These are phyloP conservation scores for Suhomyces taliae DNA, from an alignment of 1,139 yeast species.

Conservation along the genomic window DNA sequence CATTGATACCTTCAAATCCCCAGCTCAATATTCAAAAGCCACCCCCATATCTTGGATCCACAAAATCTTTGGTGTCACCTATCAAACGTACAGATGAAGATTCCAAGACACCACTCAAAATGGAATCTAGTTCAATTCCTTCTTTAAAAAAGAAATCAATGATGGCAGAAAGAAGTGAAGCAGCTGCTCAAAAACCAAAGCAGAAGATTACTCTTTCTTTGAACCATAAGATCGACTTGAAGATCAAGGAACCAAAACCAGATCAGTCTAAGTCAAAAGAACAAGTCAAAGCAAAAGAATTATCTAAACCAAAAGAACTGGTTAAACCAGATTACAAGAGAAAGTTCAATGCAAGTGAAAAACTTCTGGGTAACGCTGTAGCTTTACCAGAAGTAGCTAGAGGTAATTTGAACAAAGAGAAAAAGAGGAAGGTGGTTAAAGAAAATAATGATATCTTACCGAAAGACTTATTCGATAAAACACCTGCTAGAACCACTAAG, in stretches of 20 bases:
- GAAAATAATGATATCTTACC: conserved; percentile 8
- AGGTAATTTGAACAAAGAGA: conserved; percentile 18
- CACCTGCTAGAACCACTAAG: conserved; percentile 3
- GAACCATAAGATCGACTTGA: conserved; percentile 24
- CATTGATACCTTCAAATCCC: conserved; percentile 30
- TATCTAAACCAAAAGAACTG: background rate
- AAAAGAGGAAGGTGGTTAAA: conserved; percentile 5
- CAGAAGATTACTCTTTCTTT: conserved; percentile 33
- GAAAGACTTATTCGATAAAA: conserved; percentile 2
- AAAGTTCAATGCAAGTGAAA: background rate
- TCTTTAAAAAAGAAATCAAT: conserved; percentile 31
- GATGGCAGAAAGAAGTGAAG: conserved; percentile 32
- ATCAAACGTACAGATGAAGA: conserved; percentile 16
- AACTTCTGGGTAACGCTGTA: conserved; percentile 28
- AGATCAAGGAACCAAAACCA: conserved; percentile 1
- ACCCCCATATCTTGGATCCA: conserved; percentile 1
- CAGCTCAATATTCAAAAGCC: conserved; percentile 15
- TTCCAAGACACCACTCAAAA: conserved; percentile 14
- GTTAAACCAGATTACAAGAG: background rate
- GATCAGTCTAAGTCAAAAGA: conserved; percentile 1
- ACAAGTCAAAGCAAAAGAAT: background rate
- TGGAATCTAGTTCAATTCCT: conserved; percentile 21
- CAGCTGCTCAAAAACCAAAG: conserved; percentile 29
- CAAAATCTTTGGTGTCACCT: conserved; percentile 14
- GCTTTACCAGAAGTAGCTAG: conserved; percentile 41